Evolutionary conservation across 2,329 filamentous ascomycete species (phyloP).

Genomic region (Orbilia brochopaga): DNA sequence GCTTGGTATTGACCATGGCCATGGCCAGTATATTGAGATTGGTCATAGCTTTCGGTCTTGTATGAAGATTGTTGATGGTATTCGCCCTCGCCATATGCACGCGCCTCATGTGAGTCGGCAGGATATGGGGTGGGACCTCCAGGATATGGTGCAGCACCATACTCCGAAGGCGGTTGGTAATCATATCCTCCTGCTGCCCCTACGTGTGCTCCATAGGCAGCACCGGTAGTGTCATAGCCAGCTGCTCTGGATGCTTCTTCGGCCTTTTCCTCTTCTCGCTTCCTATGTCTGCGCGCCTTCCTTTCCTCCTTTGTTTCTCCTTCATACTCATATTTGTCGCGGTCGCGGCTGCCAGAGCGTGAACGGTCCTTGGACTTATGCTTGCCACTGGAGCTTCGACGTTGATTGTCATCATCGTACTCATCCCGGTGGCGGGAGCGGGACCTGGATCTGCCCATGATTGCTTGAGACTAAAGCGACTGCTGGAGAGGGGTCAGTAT

Average conservation of each 20-base stretch:
- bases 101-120: conserved; percentile 31
- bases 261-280: conserved; percentile 22
- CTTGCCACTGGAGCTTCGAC: conserved; percentile 4
- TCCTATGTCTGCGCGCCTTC: conserved; percentile 33
- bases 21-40: conserved; percentile 31
- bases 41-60: conserved; percentile 34
- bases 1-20: conserved; percentile 14
- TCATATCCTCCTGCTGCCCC: conserved; percentile 32
- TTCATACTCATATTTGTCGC: conserved; percentile 18
- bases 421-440: conserved; percentile 22
- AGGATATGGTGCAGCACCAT: conserved; percentile 2
- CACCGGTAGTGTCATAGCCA: conserved; percentile 14
- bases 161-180: conserved; percentile 16
- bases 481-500: conserved; percentile 7
- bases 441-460: conserved; percentile 43
- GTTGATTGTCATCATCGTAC: conserved; percentile 11
- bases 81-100: conserved; percentile 29
- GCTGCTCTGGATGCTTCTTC: conserved; percentile 15
- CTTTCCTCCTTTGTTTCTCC: conserved; percentile 42
- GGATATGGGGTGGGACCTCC: conserved; percentile 35
- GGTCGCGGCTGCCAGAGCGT: conserved; percentile 20
- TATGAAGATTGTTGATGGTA: conserved; percentile 24
- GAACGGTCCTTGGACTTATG: conserved; percentile 32
- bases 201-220: conserved; percentile 21
- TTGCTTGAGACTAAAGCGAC: conserved; percentile 29